Base-by-base conservation (phyloP, 345 rosid genomes). In the Durio zibethinus region DNA sequence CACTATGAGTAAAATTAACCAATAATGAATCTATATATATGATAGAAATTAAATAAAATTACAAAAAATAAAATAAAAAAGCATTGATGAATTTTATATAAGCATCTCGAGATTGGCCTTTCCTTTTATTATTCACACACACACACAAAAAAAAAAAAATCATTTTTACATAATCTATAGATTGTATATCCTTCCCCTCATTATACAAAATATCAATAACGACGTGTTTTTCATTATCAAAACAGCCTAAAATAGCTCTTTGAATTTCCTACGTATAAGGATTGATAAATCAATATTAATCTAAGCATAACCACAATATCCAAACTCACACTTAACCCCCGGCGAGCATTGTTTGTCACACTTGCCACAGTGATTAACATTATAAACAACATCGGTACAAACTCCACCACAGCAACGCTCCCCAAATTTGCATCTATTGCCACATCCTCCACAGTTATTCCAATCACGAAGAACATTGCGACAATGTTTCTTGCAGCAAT, bases 401-500 rank as follows among this genome's bases (percentile, higher is more conserved):
- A 33, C 53, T 16, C 90, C 90, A 36, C 70, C 73, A 70, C 98
- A 93, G 80, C 98, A 93, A 31, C 75, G 80, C 81, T 87, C 69
- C 2, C 92, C 90, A 31, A 85, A 85, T 20, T 21, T 73, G 83
- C 96, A 91, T 78, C 85, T 87, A 23, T 71, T 74, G 11, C 89
- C 88, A 11, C 98, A 91, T 9, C 8, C 15, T 1, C 94, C 92
- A 11, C 97, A 90, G 77, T 91, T 86, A 78, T 90, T 86, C 88
- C 23, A 8, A 79, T 91, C 97, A 5, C 90, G 76, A 8, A 83
- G 82, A 35, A 86, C 74, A 59, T 91, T 87, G 7, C 91, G 75
- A 78, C 97, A 93, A 78, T 90, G 97, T 16, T 15, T 86, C 89
- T 89, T 89, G 88, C 98, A 93, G 56, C 98, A 93, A n/a, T 84